Evolutionary conservation across 2,329 filamentous ascomycete genomes (phyloP).

Genomic region (Parastagonospora nodorum): DNA sequence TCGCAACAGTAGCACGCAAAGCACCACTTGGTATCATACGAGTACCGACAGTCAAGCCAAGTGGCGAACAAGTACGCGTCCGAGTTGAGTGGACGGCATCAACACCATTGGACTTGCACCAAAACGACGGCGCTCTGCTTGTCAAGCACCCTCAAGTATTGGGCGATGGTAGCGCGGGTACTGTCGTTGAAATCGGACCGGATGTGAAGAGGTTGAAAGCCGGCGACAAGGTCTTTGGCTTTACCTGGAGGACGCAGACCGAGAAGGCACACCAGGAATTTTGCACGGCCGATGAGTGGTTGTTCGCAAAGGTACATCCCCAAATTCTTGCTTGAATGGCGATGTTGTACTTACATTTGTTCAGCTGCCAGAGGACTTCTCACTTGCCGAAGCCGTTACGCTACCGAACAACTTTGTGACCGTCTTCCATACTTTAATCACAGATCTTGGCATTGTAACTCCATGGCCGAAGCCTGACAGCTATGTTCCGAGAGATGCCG

Average conservation of each 20-base stretch:
- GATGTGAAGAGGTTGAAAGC: constrained; percentile 52
- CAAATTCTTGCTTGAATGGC: accelerated
- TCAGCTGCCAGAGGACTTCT: constrained; percentile 50
- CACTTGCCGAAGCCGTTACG: constrained; percentile 56
- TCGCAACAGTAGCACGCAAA: constrained; percentile 48
- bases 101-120: constrained; percentile 66
- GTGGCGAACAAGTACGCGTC: constrained; percentile 57
- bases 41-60: constrained; percentile 42
- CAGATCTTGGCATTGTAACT: constrained; percentile 59
- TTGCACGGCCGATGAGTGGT: constrained; percentile 57
- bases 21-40: constrained; percentile 42
- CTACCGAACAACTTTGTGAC: constrained; percentile 63
- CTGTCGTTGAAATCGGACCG: constrained; percentile 57
- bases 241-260: constrained; percentile 54
- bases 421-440: constrained; percentile 60
- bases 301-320: constrained; percentile 39
- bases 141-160: constrained; percentile 57
- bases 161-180: constrained; percentile 59
- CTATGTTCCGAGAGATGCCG: constrained; percentile 42
- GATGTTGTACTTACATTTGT: constrained; percentile 7
- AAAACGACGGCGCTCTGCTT: constrained; percentile 64
- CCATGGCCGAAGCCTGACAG: constrained; percentile 61
- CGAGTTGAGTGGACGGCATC: constrained; percentile 64
- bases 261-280: constrained; percentile 63
- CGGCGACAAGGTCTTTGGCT: constrained; percentile 63